Percentiles rank a stretch among this genome's conserved stretches.
These are phyloP conservation scores for Beauveria scarabaeidicola DNA, from an alignment of 2,329 filamentous ascomycete genomes.

Conservation along the genomic window DNA sequence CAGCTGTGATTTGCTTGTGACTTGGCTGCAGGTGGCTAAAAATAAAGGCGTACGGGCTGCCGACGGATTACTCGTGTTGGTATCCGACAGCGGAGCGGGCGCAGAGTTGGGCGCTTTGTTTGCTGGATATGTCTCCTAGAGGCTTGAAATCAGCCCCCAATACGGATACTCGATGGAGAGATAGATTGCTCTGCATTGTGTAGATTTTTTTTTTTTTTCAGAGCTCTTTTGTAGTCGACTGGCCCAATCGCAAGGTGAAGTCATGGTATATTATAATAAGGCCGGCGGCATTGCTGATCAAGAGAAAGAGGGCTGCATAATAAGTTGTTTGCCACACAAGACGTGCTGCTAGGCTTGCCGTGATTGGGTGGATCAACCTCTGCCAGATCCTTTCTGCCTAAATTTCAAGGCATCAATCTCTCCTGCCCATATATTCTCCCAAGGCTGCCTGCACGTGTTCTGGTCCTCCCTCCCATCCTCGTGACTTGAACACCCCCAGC, in stretches of 20 bases:
- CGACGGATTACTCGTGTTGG: not conserved
- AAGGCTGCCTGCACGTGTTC: conserved; percentile 35
- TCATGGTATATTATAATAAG: not conserved
- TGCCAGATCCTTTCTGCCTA: not conserved
- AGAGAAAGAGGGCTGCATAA: not conserved
- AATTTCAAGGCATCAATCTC: not conserved
- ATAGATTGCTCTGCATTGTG: no score
- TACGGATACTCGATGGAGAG: no score
- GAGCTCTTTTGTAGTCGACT: no score
- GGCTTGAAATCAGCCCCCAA: no score
- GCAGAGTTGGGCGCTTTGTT: not conserved
- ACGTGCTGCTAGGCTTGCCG: not conserved
- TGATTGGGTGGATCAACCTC: not conserved
- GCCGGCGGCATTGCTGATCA: not conserved
- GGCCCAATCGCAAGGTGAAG: no score
- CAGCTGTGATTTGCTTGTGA: not conserved
- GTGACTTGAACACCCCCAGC: conserved; percentile 25
- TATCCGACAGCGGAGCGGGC: not conserved
- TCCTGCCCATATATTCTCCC: conserved; percentile 27
- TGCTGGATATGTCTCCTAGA: not conserved
- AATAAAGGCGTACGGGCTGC: not conserved
- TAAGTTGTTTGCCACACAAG: not conserved
- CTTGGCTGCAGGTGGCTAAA: not conserved
- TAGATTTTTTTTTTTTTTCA: no score
- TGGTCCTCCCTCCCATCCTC: conserved; percentile 27